These are phyloP conservation scores for Alopecurus myosuroides DNA, from an alignment of 176 grass and related monocot genomes.

Conservation along the genomic window DNA sequence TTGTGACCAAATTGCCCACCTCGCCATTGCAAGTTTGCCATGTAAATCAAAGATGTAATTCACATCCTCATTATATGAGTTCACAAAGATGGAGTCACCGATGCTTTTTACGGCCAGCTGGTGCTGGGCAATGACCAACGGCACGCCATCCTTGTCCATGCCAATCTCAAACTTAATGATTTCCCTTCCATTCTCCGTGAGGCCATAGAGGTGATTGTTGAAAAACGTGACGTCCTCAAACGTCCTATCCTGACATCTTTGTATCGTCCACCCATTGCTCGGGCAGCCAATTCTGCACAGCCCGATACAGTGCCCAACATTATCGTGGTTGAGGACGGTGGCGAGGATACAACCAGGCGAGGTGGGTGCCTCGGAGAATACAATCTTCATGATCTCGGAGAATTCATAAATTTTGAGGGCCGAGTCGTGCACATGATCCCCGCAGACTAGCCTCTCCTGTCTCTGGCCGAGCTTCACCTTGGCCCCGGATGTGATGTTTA, in stretches of 20 bases:
- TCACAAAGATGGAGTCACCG: neutral
- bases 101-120: neutral
- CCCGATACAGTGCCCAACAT: neutral
- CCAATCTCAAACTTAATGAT: neutral
- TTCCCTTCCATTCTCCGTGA: neutral
- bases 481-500: neutral
- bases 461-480: neutral
- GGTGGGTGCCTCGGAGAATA: neutral
- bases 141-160: neutral
- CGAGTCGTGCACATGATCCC: neutral
- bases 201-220: neutral
- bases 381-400: neutral
- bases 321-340: neutral
- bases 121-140: neutral
- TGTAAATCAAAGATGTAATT: neutral
- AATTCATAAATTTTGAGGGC: neutral
- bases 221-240: neutral
- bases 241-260: neutral
- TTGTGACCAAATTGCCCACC: neutral
- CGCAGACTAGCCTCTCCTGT: neutral
- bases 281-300: neutral
- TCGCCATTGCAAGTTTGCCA: neutral
- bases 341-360: neutral
- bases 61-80: too few species aligned
- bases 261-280: neutral